phyloP scores from a whole-genome alignment of 2,329 filamentous ascomycete genomes.

The Beauveria pseudobassiana region DNA sequence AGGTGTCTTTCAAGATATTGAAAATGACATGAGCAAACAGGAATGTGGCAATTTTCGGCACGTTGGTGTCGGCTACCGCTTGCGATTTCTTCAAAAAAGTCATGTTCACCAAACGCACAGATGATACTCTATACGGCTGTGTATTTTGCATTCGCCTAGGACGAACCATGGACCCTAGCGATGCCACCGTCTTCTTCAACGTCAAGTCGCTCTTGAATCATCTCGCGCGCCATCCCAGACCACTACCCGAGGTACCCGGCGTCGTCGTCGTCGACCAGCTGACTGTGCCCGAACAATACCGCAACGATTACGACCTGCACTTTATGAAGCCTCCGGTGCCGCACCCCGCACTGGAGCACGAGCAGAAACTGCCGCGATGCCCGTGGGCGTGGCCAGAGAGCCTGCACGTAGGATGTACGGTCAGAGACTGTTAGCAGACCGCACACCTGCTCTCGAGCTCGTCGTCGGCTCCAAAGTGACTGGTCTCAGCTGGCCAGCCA shows the following conservation, averaged over 20 bases:
- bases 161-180: conserved; percentile 43
- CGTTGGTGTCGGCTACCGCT: conserved; percentile 39
- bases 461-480: conserved; percentile 41
- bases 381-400: conserved; percentile 38
- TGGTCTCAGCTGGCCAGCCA: conserved; percentile 42
- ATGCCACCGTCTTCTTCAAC: conserved; percentile 50
- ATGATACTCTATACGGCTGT: conserved; percentile 48
- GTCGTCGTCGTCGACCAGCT: conserved; percentile 40
- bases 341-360: conserved; percentile 36
- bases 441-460: conserved; percentile 38
- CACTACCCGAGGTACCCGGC: conserved; percentile 41
- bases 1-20: conserved; percentile 46
- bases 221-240: conserved; percentile 45
- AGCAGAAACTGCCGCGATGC: conserved; percentile 33
- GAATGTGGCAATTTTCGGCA: conserved; percentile 41
- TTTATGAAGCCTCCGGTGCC: conserved; percentile 32
- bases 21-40: conserved; percentile 41
- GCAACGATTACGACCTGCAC: conserved; percentile 48
- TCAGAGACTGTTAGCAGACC: conserved; percentile 37
- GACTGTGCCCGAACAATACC: conserved; percentile 30
- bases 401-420: conserved; percentile 41
- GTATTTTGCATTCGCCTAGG: conserved; percentile 45
- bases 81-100: conserved; percentile 49
- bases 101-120: conserved; percentile 42
- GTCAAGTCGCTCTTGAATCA: conserved; percentile 46